Evolutionary conservation across 2,329 filamentous ascomycete genomes (phyloP), one percentile per base, ranked within the genome.

Genomic region (Ceratocystis lukuohia): DNA sequence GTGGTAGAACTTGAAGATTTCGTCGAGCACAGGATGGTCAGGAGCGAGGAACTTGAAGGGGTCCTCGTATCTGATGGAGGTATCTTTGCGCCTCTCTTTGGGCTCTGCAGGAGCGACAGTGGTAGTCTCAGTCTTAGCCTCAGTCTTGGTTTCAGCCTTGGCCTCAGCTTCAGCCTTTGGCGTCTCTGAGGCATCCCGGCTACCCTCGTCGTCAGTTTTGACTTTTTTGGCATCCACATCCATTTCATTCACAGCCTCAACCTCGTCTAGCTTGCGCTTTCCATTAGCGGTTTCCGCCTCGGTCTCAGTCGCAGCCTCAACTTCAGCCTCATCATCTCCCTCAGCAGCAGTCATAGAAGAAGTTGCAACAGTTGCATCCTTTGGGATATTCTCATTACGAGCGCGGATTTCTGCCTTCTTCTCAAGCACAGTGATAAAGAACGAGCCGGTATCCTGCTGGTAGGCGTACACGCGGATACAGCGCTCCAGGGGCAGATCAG

Each of bases 381-480:
- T 67, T 4, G 71, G n/a, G 37, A 4, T 28, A 3, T 82, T 81
- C 75, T 94, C 89, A 25, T 86, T 86, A 75, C 83, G 88, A 7
- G 86, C 88, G 74, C 83, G 88, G 74, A 96, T 91, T 70, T 96
- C 94, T 30, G 84, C 83, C 74, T 87, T 87, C 81, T 99, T 99
- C 79, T 96, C 89, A 20, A 99, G 78, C 0, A 96, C 92, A 0
- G 91, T 88, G 74, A 99, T 96, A 78, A 99, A 99, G 81, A 99
- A 99, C 25, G 88, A 93, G 66, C 94, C 94, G 2, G 94, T 99
- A 72, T 99, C 91, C 76, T 99, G 94, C 73, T 91, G 82, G 75
- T 99, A 94, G 44, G 92, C 89, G 75, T 97, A 99, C 5, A 99
- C 86, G 69, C 94, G 84, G 82, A 97, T 92, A 76, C 93, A 96